These are phyloP conservation scores for Cucurbita pepo DNA, from an alignment of 306 rosid genomes.

Conservation along the genomic window DNA sequence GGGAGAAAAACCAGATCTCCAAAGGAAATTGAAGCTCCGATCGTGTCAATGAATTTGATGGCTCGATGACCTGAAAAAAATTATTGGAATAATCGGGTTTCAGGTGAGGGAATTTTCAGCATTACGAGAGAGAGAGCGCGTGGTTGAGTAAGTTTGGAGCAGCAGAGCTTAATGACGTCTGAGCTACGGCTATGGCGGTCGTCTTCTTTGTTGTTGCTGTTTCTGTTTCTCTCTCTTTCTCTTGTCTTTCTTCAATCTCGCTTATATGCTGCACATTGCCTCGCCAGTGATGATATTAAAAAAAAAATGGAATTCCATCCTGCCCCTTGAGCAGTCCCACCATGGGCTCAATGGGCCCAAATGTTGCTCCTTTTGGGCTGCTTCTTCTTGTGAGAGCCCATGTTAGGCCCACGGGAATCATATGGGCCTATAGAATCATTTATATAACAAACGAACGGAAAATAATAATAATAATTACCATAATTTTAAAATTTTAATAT, in stretches of 20 bases:
- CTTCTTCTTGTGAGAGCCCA: not conserved
- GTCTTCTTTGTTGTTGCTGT: not conserved
- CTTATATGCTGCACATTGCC: not conserved
- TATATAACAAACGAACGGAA: too few species aligned
- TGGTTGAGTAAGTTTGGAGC: not conserved
- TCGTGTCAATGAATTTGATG: not conserved
- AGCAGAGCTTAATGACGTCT: not conserved
- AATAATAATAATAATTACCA: too few species aligned
- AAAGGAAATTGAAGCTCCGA: conserved; percentile 1
- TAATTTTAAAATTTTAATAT: too few species aligned
- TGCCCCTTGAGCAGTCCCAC: not conserved
- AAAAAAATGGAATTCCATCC: not conserved
- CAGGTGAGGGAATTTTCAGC: not conserved
- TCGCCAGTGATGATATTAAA: not conserved
- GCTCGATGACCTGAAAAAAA: not conserved
- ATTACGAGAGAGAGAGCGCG: not conserved
- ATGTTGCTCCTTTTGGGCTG: not conserved
- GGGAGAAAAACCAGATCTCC: conserved; percentile 18
- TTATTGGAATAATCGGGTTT: not conserved
- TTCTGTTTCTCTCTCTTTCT: not conserved
- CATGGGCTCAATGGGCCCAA: not conserved
- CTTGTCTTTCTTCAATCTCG: not conserved
- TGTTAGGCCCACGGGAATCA: not conserved
- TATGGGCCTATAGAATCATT: not conserved
- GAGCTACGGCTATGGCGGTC: not conserved